Conservation (phyloP, 129 eudicot genomes). For the Flaveria ramosissima region DNA sequence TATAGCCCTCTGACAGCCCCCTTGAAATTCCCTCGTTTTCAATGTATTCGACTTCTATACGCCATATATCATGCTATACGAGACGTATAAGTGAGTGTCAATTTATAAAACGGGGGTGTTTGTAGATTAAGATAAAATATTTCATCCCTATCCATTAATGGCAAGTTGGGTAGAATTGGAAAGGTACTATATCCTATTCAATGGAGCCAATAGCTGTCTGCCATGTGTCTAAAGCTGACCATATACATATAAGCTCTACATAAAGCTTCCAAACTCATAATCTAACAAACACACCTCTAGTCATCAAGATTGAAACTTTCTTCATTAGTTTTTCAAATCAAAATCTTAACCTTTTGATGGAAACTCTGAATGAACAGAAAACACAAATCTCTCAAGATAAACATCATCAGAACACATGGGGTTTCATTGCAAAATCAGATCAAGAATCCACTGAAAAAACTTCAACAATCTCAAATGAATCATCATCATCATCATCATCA, state of each 20-base stretch:
- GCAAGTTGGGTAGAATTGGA: conserved; percentile 26
- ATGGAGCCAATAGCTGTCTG: conserved; percentile 26
- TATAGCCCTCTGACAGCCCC: too few species aligned
- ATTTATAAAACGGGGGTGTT: too few species aligned
- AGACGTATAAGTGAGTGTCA: too few species aligned
- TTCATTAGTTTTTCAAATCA: too few species aligned
- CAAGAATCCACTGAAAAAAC: conserved; percentile 29
- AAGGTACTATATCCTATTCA: conserved; percentile 22
- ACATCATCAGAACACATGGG: conserved; percentile 23
- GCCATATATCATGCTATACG: too few species aligned
- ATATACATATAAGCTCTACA: conserved; percentile 13
- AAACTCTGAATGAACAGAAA: conserved; percentile 22
- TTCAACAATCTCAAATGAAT: conserved; percentile 36
- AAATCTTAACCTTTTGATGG: conserved; percentile 24
- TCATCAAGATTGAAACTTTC: conserved; percentile 21
- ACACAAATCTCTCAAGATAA: conserved; percentile 18
- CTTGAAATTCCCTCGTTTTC: too few species aligned
- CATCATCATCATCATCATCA: conserved; percentile 32
- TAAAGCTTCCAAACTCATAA: conserved; percentile 25
- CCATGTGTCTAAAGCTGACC: conserved; percentile 27
- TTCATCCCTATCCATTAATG: conserved; percentile 34
- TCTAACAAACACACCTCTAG: too few species aligned
- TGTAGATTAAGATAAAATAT: background rate
- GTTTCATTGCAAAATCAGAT: conserved; percentile 23
- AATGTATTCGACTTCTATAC: too few species aligned